Conservation (phyloP, 805 yeast genomes). For the Pachysolen tannophilus region DNA sequence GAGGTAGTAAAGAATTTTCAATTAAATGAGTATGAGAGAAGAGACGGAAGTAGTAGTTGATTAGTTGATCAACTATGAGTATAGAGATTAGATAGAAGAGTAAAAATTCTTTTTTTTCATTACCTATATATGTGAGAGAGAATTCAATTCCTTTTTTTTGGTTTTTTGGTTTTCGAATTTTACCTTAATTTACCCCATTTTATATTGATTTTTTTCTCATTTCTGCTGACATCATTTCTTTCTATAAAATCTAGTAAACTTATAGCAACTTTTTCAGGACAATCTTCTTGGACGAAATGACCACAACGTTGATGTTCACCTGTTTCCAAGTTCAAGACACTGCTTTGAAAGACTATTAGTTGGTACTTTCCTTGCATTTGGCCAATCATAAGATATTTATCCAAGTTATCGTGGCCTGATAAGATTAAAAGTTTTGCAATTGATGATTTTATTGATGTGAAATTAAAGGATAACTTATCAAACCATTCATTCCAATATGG, state of each 20-base stretch:
- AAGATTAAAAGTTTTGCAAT: slow-evolving; percentile 66
- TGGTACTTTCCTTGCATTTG: slow-evolving; percentile 99
- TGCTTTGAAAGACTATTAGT: slow-evolving; percentile 58
- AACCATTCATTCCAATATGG: slow-evolving; percentile 86
- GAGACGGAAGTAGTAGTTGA: no score
- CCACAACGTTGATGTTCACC: slow-evolving; percentile 50
- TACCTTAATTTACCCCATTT: slow-evolving; percentile 9
- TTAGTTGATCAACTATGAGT: no score
- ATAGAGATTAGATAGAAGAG: no score
- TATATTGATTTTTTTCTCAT: slow-evolving; percentile 20
- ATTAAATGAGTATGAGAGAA: no score
- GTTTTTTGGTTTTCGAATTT: no score
- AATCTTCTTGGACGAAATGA: slow-evolving; percentile 94
- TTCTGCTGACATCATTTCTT: slow-evolving; percentile 29
- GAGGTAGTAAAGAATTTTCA: no score
- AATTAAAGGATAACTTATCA: slow-evolving; percentile 46
- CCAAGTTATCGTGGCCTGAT: slow-evolving; percentile 87
- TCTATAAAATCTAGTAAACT: slow-evolving; percentile 42
- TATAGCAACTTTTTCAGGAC: slow-evolving; percentile 58
- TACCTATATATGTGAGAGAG: no score
- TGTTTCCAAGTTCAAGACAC: slow-evolving; percentile 16
- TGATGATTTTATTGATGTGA: slow-evolving; percentile 26
- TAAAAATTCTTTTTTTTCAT: no score
- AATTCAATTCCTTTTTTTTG: no score
- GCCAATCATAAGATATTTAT: slow-evolving; percentile 79